phyloP scores from a whole-genome alignment of 768 basidiomycete species.

The Tricholoma sp. region DNA sequence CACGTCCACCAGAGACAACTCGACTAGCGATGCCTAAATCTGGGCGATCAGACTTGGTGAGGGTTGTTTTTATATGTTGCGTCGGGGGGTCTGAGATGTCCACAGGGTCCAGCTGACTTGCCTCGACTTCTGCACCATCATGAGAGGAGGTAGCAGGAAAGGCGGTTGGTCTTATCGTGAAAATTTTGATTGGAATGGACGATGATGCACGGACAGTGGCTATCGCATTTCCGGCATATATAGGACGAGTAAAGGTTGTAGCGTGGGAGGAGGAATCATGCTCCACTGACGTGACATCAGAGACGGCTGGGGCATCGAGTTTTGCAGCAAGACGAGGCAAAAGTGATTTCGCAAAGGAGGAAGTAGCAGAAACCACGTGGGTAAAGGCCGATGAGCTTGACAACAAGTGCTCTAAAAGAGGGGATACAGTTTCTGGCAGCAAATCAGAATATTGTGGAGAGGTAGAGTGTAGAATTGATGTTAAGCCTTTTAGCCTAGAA shows the following conservation, averaged over 20 bases:
- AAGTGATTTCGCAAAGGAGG: slow-evolving; percentile 87
- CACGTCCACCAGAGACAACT: slow-evolving; percentile 93
- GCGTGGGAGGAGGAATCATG: slow-evolving; percentile 65
- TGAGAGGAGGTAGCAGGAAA: slow-evolving; percentile 59
- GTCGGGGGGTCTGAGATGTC: slow-evolving; percentile 53
- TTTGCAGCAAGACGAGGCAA: slow-evolving; percentile 88
- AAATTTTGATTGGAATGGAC: slow-evolving; percentile 83
- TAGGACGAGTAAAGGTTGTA: slow-evolving; percentile 88
- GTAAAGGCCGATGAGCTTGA: slow-evolving; percentile 65
- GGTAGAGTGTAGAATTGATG: slow-evolving; percentile 61
- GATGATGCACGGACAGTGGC: slow-evolving; percentile 80
- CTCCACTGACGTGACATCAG: slow-evolving; percentile 81
- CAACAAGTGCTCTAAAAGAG: slow-evolving; percentile 74
- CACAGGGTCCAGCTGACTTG: slow-evolving; percentile 59
- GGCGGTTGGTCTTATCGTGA: slow-evolving; percentile 90
- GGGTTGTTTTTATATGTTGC: slow-evolving; percentile 63
- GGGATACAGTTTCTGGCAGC: slow-evolving; percentile 76
- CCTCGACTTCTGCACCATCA: slow-evolving; percentile 50
- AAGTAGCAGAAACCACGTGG: slow-evolving; percentile 89
- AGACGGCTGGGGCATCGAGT: slow-evolving; percentile 86
- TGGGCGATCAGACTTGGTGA: slow-evolving; percentile 89
- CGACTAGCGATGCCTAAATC: slow-evolving; percentile 84
- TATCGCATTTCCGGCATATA: slow-evolving; percentile 98
- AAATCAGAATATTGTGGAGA: slow-evolving; percentile 65
- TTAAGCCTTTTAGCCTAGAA: slow-evolving; percentile 61